phyloP scores from a whole-genome alignment of 2,329 filamentous ascomycete genomes.

The Drechmeria coniospora region DNA sequence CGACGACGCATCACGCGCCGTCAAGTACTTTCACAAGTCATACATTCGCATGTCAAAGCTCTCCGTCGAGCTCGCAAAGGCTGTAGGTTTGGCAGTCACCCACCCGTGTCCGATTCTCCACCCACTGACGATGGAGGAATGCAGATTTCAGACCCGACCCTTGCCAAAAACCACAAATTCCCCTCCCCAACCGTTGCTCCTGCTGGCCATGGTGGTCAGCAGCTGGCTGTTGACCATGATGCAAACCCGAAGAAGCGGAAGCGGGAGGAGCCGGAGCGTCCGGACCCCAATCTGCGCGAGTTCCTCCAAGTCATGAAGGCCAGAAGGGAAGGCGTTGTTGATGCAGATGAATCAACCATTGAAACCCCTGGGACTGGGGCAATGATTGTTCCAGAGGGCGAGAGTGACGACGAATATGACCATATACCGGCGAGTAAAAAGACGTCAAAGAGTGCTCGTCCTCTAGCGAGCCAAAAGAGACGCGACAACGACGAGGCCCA shows the following conservation, averaged over 20 bases:
- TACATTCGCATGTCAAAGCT: constrained; percentile 96
- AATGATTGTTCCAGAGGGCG: constrained; percentile 32
- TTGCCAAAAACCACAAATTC: constrained; percentile 13
- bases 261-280: constrained; percentile 38
- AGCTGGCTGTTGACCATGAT: constrained; percentile 13
- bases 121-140: constrained; percentile 19
- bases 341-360: constrained; percentile 14
- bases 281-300: constrained; percentile 71
- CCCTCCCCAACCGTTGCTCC: constrained; percentile 10
- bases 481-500: constrained; percentile 3
- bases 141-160: constrained; percentile 29
- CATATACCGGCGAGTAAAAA: constrained; percentile 38
- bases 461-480: constrained; percentile 4
- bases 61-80: constrained; percentile 70
- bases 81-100: constrained; percentile 48
- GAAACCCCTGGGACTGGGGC: constrained; percentile 9
- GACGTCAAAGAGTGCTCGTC: constrained; percentile 25
- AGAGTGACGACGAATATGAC: constrained; percentile 66
- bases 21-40: constrained; percentile 89
- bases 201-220: constrained; percentile 3
- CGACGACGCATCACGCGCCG: constrained; percentile 65
- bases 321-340: constrained; percentile 17
- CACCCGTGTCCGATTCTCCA: constrained; percentile 5
- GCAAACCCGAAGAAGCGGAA: constrained; percentile 51
- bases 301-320: constrained; percentile 72